Evolutionary conservation across 257 asterid species (phyloP).

Genomic region (Cordia subcordata): DNA sequence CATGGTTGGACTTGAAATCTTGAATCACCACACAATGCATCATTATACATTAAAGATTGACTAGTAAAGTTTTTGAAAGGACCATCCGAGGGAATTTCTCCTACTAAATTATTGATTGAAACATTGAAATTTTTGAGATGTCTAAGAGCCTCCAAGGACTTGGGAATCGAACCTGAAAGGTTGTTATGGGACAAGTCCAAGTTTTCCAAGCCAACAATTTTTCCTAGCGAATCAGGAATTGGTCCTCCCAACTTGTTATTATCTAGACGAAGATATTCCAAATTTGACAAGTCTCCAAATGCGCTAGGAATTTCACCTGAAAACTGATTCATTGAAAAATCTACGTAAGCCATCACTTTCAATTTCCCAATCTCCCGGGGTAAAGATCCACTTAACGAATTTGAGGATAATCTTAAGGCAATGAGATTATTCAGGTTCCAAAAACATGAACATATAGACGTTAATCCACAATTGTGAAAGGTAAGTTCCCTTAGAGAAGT

Average conservation of each 20-base stretch:
- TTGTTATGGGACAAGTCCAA: neutral
- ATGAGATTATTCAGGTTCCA: no score
- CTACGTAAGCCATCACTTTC: no score
- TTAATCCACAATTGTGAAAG: no score
- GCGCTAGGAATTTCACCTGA: no score
- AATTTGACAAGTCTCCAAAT: no score
- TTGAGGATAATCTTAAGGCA: no score
- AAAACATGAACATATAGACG: no score
- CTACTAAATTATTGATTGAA: neutral
- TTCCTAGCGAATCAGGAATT: neutral
- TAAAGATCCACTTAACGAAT: no score
- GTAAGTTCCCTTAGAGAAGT: no score
- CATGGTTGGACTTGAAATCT: neutral
- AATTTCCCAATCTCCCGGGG: no score
- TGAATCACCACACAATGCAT: neutral
- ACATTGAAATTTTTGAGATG: neutral
- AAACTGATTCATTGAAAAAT: no score
- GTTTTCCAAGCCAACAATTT: neutral
- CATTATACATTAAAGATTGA: neutral
- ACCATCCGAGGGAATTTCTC: neutral
- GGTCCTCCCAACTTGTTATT: neutral
- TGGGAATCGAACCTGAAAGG: neutral
- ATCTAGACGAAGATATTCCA: no score
- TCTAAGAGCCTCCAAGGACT: neutral
- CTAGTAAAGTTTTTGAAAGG: neutral